phyloP scores from a whole-genome alignment of 2,329 filamentous ascomycete genomes.

The Hypoxylon rubiginosum region DNA sequence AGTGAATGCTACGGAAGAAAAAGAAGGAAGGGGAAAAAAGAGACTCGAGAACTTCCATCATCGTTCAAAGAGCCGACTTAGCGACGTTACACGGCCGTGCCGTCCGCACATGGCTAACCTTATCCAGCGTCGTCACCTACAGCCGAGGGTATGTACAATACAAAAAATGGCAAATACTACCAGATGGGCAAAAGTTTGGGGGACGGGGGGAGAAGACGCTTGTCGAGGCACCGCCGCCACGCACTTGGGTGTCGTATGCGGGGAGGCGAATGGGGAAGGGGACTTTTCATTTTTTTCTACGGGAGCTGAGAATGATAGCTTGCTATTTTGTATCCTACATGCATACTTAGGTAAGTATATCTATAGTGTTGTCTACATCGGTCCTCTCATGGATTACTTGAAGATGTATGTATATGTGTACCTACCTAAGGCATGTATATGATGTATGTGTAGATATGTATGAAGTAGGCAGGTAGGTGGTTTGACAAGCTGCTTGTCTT shows the following conservation, averaged over 20 bases:
- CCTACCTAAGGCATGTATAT: neutral
- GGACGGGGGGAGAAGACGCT: neutral
- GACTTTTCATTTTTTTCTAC: neutral
- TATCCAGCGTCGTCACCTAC: conserved; percentile 31
- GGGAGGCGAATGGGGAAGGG: conserved; percentile 31
- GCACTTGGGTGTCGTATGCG: conserved; percentile 21
- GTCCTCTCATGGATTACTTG: neutral
- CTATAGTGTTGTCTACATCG: neutral
- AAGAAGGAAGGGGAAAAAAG: too few species aligned
- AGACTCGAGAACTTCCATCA: conserved; percentile 9
- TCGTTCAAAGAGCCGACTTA: conserved; percentile 20
- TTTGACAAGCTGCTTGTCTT: conserved; percentile 10
- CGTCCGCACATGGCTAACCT: conserved; percentile 42
- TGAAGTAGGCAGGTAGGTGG: neutral
- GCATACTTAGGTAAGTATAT: conserved; percentile 12
- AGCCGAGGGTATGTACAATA: conserved; percentile 11
- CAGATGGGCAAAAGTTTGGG: conserved; percentile 4
- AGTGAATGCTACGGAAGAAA: neutral
- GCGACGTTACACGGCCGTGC: conserved; percentile 41
- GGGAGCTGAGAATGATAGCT: conserved; percentile 7
- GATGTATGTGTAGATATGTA: neutral
- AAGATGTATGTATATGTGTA: neutral
- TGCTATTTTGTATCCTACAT: neutral
- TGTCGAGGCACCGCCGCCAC: conserved; percentile 18
- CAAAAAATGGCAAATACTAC: conserved; percentile 4